A percentile compares a stretch with the other conserved stretches of the same genome.
Evolutionary conservation across 192 early-diverging fungal genomes (phyloP).

Genomic region (Coemansia sp.): DNA sequence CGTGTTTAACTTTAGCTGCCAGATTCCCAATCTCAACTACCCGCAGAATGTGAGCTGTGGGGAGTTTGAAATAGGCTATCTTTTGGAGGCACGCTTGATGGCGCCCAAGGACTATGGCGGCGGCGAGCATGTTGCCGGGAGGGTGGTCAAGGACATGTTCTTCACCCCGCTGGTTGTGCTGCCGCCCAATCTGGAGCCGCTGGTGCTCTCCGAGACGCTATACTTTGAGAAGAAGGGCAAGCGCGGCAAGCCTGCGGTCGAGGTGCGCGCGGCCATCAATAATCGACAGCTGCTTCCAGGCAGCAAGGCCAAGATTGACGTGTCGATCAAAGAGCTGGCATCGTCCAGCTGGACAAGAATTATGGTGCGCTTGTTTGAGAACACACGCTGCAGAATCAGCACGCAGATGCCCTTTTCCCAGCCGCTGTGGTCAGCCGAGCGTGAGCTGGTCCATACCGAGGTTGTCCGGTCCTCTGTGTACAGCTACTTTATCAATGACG

Average conservation of each 20-base stretch:
- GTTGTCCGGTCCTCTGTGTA: conserved; percentile 47
- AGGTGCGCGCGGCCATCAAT: conserved; percentile 25
- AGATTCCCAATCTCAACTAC: conserved; percentile 50
- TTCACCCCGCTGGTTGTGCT: conserved; percentile 36
- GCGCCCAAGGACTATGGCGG: conserved; percentile 28
- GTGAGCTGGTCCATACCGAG: conserved; percentile 26
- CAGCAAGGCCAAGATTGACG: conserved; percentile 29
- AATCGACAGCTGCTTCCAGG: conserved; percentile 37
- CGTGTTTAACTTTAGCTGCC: conserved; percentile 48
- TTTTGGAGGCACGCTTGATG: conserved; percentile 21
- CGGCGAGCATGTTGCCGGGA: conserved; percentile 24
- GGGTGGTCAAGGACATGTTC: conserved; percentile 31
- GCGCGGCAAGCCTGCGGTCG: conserved; percentile 42
- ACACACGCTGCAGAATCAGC: conserved; percentile 36
- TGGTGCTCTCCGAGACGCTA: conserved; percentile 30
- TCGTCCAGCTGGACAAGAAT: conserved; percentile 43
- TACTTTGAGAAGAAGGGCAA: conserved; percentile 49
- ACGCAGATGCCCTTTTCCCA: conserved; percentile 17
- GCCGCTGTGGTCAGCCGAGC: conserved; percentile 42
- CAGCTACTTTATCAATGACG: conserved; percentile 47
- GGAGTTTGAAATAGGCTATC: conserved; percentile 34
- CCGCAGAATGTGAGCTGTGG: conserved; percentile 32
- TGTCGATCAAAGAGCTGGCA: conserved; percentile 46
- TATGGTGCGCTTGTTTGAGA: conserved; percentile 35
- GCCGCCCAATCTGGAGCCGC: conserved; percentile 17